Percentiles rank a stretch among this genome's conserved stretches.
These are phyloP conservation scores for Lepiota brunneoincarnata DNA, from an alignment of 768 basidiomycete species.

Conservation along the genomic window DNA sequence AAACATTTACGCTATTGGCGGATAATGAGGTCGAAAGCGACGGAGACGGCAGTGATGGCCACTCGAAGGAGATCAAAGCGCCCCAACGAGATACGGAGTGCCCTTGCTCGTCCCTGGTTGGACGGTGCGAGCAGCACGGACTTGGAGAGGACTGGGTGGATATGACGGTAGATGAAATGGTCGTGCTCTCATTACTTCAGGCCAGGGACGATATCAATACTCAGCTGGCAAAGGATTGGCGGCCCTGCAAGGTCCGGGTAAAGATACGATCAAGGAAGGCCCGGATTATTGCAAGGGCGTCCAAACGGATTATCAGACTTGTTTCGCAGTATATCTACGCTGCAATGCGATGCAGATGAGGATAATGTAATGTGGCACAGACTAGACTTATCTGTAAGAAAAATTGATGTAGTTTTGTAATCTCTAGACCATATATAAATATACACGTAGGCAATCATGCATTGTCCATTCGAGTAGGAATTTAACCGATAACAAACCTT, in stretches of 20 bases:
- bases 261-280: background rate
- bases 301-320: background rate
- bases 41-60: background rate
- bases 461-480: no score
- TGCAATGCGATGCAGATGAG: background rate
- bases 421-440: no score
- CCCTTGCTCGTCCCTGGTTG: background rate
- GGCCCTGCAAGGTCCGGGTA: background rate
- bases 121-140: background rate
- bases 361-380: background rate
- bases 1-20: background rate
- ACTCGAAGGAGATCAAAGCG: background rate
- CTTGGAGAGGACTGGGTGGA: background rate
- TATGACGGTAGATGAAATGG: background rate
- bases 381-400: no score
- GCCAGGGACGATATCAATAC: background rate
- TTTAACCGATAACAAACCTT: no score
- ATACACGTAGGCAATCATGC: no score
- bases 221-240: background rate
- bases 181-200: background rate
- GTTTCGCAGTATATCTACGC: slow-evolving; percentile 1
- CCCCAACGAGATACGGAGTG: background rate
- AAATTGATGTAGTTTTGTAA: no score
- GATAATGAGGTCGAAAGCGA: background rate
- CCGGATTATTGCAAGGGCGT: background rate